phyloP scores from a whole-genome alignment of 345 rosid genomes.

The Hibiscus trionum region DNA sequence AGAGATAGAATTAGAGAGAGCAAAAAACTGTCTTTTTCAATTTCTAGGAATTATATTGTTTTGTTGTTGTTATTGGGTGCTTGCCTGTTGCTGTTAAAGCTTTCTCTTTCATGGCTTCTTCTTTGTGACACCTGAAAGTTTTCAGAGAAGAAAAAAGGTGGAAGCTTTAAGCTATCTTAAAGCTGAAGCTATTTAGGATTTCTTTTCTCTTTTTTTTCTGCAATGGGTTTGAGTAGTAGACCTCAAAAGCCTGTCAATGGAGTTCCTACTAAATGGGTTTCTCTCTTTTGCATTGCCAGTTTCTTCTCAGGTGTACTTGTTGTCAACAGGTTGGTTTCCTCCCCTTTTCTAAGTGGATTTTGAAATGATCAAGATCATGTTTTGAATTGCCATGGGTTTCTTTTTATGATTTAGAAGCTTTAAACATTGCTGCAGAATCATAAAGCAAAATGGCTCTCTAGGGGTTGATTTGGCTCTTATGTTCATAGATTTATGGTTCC shows the following conservation, averaged over 20 bases:
- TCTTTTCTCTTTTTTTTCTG: not conserved
- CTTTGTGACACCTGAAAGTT: constrained; percentile 13
- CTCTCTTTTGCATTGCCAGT: constrained; percentile 61
- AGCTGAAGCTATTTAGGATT: constrained; percentile 20
- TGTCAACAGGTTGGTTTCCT: constrained; percentile 48
- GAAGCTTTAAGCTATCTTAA: constrained; percentile 24
- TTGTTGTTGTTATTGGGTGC: not conserved
- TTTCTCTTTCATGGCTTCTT: constrained; percentile 19
- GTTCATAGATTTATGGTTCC: constrained; percentile 1
- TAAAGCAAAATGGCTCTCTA: no score
- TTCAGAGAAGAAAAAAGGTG: not conserved
- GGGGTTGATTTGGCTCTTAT: not conserved
- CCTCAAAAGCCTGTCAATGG: constrained; percentile 50
- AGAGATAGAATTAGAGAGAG: not conserved
- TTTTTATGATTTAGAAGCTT: not conserved
- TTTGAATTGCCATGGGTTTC: constrained; percentile 14
- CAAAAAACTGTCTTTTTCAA: constrained; percentile 4
- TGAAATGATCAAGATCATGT: constrained; percentile 33
- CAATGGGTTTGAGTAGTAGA: constrained; percentile 58
- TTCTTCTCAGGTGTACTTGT: constrained; percentile 64
- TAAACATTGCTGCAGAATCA: not conserved
- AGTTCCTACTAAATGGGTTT: constrained; percentile 61
- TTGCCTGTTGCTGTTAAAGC: constrained; percentile 1
- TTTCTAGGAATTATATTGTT: not conserved
- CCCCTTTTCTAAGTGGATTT: not conserved